A percentile compares a stretch with the other conserved stretches of the same genome.
phyloP scores from a whole-genome alignment of 2,329 filamentous ascomycete species.

The Aspergillus alliaceus region DNA sequence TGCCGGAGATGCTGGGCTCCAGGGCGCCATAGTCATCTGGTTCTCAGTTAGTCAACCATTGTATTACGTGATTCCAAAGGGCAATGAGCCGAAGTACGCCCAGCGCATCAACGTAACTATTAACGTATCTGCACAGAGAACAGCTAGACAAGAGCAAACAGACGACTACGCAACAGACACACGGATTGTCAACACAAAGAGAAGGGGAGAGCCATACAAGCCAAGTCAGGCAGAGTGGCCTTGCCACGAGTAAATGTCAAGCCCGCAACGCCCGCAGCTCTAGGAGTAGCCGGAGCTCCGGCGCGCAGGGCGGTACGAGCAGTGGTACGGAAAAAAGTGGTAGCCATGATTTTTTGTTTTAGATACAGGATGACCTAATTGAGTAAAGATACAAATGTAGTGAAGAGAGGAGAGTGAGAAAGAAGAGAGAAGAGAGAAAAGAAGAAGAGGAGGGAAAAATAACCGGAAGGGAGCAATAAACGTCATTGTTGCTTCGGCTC shows the following conservation, averaged over 20 bases:
- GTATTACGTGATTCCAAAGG: background rate
- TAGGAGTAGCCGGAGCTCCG: constrained; percentile 54
- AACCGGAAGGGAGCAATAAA: constrained; percentile 8
- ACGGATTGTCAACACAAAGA: background rate
- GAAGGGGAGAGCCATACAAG: constrained; percentile 55
- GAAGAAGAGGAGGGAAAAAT: background rate
- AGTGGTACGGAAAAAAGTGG: constrained; percentile 70
- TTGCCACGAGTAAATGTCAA: constrained; percentile 81
- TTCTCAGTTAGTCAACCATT: constrained; percentile 7
- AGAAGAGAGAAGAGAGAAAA: background rate
- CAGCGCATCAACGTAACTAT: background rate
- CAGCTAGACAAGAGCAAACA: background rate
- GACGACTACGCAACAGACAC: background rate
- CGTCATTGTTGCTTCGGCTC: constrained; percentile 22
- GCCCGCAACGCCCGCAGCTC: constrained; percentile 64
- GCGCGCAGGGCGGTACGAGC: constrained; percentile 72
- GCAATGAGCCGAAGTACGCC: background rate
- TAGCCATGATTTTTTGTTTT: constrained; percentile 64
- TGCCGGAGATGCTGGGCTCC: constrained; percentile 76
- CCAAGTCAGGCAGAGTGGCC: constrained; percentile 87
- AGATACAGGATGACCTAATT: constrained; percentile 12
- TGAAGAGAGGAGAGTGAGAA: constrained; percentile 2
- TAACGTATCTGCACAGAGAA: background rate
- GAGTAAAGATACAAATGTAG: background rate
- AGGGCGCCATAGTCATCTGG: constrained; percentile 95